Base-by-base conservation (phyloP, 2,329 filamentous ascomycete genomes). In the Ophiosphaerella narmari region DNA sequence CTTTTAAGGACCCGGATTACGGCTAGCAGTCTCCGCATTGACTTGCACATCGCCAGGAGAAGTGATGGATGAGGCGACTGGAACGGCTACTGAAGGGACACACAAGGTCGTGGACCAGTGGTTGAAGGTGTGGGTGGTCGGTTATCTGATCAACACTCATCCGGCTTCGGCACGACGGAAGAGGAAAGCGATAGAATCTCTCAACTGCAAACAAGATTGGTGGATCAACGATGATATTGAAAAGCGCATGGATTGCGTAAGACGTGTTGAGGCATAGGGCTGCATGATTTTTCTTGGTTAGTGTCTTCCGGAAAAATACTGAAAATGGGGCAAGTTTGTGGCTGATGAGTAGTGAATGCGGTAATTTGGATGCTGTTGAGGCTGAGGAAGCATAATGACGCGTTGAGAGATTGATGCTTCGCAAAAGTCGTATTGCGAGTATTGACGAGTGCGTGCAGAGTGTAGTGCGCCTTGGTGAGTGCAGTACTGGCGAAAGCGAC, bases 301-400 rank as follows among this genome's bases (percentile, higher is more conserved):
- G 53, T 44, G 52, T 38, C 46, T 57, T 59, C 49, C 46, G 39
- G 57, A 54, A 55, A 39, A 51, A 39, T 60, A 39, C 55, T 47
- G n/a, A 36, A 45, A 32, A 46, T 21, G 43, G 52, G 26, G 51
- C 50, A 18, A 40, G 47, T 43, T 33, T n/a, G 38, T 18, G 18
- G 11, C 26, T 29, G 26, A 29, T 11, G 26, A 29, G 11, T 29
- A 7, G 26, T 29, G 2, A 7, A 29, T 29, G 26, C 26, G 26
- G 26, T 11, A 29, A 8, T 29, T 29, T 39, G 43, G 23, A 8
- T 29, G 26, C 6, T 29, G 26, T 29, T 29, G 11, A 8, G 26
- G 26, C 26, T 29, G 7, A 29, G 7, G 26, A 29, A 29, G 7
- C 11, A 11, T 9, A 29, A 29, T 29, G 26, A 29, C 26, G 26